These are phyloP conservation scores for Diutina ranongensis DNA, from an alignment of 1,139 yeast species.

Conservation along the genomic window DNA sequence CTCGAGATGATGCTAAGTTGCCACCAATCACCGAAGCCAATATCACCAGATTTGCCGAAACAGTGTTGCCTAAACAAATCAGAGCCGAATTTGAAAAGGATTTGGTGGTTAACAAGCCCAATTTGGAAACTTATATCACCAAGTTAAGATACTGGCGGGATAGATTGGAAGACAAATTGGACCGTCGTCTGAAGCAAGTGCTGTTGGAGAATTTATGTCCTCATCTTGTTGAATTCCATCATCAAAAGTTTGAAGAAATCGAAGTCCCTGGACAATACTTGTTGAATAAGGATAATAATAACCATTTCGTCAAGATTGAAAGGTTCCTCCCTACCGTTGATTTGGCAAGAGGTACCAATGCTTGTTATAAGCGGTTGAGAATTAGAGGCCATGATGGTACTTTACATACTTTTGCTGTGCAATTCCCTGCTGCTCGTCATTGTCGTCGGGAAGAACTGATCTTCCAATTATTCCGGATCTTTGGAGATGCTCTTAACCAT, in stretches of 20 bases:
- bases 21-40: conserved; percentile 91
- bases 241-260: conserved; percentile 94
- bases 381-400: conserved; percentile 93
- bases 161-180: conserved; percentile 82
- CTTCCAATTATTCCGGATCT: conserved; percentile 79
- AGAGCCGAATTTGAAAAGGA: conserved; percentile 89
- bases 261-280: conserved; percentile 96
- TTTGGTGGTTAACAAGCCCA: conserved; percentile 79
- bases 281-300: conserved; percentile 69
- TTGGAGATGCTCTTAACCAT: conserved; percentile 69
- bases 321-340: conserved; percentile 86
- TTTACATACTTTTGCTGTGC: conserved; percentile 86
- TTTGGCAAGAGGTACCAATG: conserved; percentile 79
- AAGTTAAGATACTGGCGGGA: conserved; percentile 90
- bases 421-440: conserved; percentile 96
- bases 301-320: conserved; percentile 85
- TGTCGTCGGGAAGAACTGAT: conserved; percentile 94
- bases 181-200: conserved; percentile 64
- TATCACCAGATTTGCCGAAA: conserved; percentile 83
- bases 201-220: conserved; percentile 89
- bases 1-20: conserved; percentile 76
- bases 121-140: conserved; percentile 74
- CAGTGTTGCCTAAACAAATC: conserved; percentile 82
- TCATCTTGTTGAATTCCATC: conserved; percentile 92
- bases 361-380: conserved; percentile 83